Percentiles rank a stretch among this genome's conserved stretches.
Evolutionary conservation across 495 filamentous ascomycete genomes (phyloP).

Genomic region (Penicillium simplicissimum): DNA sequence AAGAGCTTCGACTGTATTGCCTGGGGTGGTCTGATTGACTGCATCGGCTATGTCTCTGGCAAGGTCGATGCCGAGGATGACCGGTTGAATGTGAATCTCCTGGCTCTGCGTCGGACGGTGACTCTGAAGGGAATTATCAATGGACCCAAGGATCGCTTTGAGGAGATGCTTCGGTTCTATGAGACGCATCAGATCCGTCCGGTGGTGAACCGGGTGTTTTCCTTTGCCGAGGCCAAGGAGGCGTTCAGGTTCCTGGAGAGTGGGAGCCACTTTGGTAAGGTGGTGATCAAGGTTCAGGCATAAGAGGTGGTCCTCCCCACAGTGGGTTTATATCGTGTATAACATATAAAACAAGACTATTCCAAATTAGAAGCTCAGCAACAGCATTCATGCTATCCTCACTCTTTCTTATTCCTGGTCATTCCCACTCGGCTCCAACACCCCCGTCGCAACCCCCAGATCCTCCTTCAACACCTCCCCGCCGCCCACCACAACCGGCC

Average conservation of each 20-base stretch:
- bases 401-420: conserved; percentile 9
- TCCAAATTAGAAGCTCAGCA: not conserved
- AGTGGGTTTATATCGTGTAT: not conserved
- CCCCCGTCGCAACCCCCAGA: conserved; percentile 34
- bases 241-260: conserved; percentile 58
- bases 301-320: not conserved
- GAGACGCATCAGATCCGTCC: conserved; percentile 62
- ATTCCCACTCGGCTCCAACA: conserved; percentile 50
- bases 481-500: conserved; percentile 43
- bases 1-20: conserved; percentile 66
- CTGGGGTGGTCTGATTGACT: conserved; percentile 64
- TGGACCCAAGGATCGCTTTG: conserved; percentile 58
- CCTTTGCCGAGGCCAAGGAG: conserved; percentile 54
- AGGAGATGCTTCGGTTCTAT: conserved; percentile 62
- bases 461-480: conserved; percentile 51
- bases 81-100: conserved; percentile 50
- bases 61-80: conserved; percentile 47
- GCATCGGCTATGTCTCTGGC: conserved; percentile 68
- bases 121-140: conserved; percentile 63
- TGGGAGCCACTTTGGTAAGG: conserved; percentile 75
- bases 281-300: conserved; percentile 58
- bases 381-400: not conserved
- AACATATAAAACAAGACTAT: not conserved
- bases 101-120: conserved; percentile 51
- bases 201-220: conserved; percentile 61